phyloP scores from a whole-genome alignment of 495 filamentous ascomycete species.

The Neurospora cerealis region DNA sequence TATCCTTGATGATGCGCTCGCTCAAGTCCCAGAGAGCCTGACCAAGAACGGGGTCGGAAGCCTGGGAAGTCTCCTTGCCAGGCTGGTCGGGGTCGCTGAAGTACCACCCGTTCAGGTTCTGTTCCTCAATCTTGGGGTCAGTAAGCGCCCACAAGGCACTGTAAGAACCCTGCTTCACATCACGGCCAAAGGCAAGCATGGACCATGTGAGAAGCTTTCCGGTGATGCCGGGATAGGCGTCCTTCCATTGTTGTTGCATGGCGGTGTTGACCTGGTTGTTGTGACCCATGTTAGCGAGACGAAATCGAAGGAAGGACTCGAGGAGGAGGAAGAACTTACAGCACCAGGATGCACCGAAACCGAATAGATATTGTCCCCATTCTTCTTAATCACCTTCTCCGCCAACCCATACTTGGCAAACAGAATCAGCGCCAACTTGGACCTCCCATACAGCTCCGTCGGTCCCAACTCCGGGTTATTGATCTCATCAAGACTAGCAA shows the following conservation, averaged over 20 bases:
- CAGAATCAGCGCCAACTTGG: slow-evolving; percentile 47
- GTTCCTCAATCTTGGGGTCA: slow-evolving; percentile 31
- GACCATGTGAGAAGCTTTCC: slow-evolving; percentile 27
- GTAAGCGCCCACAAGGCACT: slow-evolving; percentile 33
- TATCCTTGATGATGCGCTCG: slow-evolving; percentile 30
- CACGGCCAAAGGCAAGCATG: slow-evolving; percentile 24
- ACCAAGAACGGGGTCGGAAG: slow-evolving; percentile 30
- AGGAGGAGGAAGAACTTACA: slow-evolving; percentile 10
- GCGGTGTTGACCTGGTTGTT: slow-evolving; percentile 29
- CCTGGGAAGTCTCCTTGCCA: slow-evolving; percentile 29
- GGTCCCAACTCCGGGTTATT: slow-evolving; percentile 43
- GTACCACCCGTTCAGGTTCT: slow-evolving; percentile 33
- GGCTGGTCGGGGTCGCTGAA: slow-evolving; percentile 25
- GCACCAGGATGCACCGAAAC: slow-evolving; percentile 34
- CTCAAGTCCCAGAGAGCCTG: slow-evolving; percentile 33
- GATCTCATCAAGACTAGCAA: slow-evolving; percentile 41
- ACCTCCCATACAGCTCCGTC: slow-evolving; percentile 41
- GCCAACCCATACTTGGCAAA: slow-evolving; percentile 36
- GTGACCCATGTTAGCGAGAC: neutral
- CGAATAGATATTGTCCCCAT: slow-evolving; percentile 31
- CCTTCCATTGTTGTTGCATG: slow-evolving; percentile 40
- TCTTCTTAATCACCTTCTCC: slow-evolving; percentile 31
- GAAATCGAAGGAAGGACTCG: accelerated
- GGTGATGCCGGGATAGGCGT: slow-evolving; percentile 33
- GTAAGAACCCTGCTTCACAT: slow-evolving; percentile 33